Conservation (phyloP, 352 stramenopile species). For the Globisporangium irregulare region DNA sequence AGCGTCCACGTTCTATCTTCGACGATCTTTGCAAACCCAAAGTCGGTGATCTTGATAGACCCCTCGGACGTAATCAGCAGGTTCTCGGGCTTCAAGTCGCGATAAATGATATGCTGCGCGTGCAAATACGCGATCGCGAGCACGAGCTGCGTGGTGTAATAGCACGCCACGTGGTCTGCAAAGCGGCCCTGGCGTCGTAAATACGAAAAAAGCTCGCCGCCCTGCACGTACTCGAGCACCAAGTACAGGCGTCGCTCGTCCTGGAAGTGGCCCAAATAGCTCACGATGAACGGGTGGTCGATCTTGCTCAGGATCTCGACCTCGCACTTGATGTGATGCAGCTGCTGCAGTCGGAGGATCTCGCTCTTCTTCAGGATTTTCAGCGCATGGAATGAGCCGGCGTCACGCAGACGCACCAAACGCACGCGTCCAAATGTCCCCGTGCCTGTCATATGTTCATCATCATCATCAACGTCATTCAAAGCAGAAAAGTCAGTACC, state of each 20-base stretch:
- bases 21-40: conserved; percentile 93
- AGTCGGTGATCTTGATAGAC: conserved; percentile 92
- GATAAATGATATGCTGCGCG: conserved; percentile 91
- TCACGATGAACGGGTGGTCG: conserved; percentile 90
- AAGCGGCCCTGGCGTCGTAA: conserved; percentile 81
- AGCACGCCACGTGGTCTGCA: conserved; percentile 80
- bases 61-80: conserved; percentile 88
- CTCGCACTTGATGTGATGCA: conserved; percentile 92
- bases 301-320: conserved; percentile 87
- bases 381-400: conserved; percentile 70
- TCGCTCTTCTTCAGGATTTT: conserved; percentile 93
- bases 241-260: conserved; percentile 89
- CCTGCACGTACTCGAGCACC: conserved; percentile 91
- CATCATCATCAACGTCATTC: background rate
- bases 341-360: conserved; percentile 85
- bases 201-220: conserved; percentile 92
- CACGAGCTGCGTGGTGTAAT: conserved; percentile 88
- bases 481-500: background rate
- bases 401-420: conserved; percentile 67
- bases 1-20: conserved; percentile 89
- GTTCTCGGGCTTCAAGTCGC: conserved; percentile 93
- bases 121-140: conserved; percentile 89
- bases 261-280: conserved; percentile 86
- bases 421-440: conserved; percentile 89
- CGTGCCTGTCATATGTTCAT: conserved; percentile 35